phyloP scores from a whole-genome alignment of 192 early-diverging fungal genomes.

The Linnemannia elongata region DNA sequence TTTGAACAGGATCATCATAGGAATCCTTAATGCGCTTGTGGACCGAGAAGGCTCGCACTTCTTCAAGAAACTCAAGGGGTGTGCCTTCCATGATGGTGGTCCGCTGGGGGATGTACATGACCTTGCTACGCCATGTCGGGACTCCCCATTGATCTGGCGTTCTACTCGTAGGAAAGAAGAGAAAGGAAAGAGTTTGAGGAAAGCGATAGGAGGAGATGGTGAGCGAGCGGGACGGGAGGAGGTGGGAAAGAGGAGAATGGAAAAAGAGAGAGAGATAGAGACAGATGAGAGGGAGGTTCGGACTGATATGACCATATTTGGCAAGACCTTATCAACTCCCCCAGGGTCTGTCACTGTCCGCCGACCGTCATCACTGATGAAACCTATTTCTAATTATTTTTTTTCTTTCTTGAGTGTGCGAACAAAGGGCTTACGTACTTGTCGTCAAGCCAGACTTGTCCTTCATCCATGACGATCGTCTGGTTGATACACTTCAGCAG shows the following conservation, averaged over 20 bases:
- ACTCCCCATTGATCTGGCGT: constrained; percentile 69
- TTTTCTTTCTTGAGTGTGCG: not conserved
- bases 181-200: not conserved
- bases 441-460: constrained; percentile 64
- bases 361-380: not conserved
- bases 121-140: constrained; percentile 79
- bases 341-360: not conserved
- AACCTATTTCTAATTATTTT: constrained; percentile 1
- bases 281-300: not conserved
- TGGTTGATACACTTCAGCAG: constrained; percentile 87
- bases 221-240: not conserved
- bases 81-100: constrained; percentile 77
- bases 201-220: constrained; percentile 41
- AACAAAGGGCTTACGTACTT: constrained; percentile 44
- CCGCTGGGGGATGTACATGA: constrained; percentile 91
- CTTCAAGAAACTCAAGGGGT: constrained; percentile 76
- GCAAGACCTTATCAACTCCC: not conserved
- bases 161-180: constrained; percentile 12
- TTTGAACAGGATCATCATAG: constrained; percentile 69
- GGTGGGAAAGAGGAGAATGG: not conserved
- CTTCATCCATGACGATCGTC: constrained; percentile 74
- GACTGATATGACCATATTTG: constrained; percentile 28
- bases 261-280: not conserved
- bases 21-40: constrained; percentile 59
- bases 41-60: constrained; percentile 65